A percentile compares a stretch with the other conserved stretches of the same genome.
phyloP scores from a whole-genome alignment of 192 early-diverging fungal genomes.

The Dimargaris cristalligena region DNA sequence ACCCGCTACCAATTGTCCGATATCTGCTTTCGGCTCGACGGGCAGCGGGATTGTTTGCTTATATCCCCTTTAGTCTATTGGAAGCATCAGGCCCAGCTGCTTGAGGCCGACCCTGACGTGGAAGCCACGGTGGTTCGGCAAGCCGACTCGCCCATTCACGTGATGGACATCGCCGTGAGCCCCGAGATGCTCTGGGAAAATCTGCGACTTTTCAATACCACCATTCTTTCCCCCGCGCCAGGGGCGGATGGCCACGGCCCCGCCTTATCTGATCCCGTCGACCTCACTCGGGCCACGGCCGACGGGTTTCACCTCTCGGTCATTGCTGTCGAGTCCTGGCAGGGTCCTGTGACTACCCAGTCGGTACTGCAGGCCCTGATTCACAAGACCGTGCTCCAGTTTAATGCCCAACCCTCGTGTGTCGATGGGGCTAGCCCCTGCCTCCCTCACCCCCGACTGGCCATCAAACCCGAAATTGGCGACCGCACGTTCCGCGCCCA shows the following conservation, averaged over 20 bases:
- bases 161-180: not conserved
- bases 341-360: not conserved
- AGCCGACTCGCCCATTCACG: not conserved
- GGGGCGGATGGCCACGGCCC: not conserved
- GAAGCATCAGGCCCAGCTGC: not conserved
- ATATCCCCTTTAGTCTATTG: slow-evolving; percentile 7
- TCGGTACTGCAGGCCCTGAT: not conserved
- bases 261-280: not conserved
- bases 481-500: slow-evolving; percentile 7
- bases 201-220: not conserved
- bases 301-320: not conserved
- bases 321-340: not conserved
- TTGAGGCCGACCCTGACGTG: not conserved
- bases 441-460: not conserved
- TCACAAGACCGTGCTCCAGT: not conserved
- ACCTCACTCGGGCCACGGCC: not conserved
- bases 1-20: not conserved
- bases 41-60: not conserved
- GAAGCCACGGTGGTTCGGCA: slow-evolving; percentile 2
- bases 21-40: not conserved
- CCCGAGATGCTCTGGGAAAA: slow-evolving; percentile 5
- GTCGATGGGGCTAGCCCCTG: not conserved
- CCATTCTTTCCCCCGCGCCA: no score
- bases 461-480: not conserved
- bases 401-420: not conserved